These are phyloP conservation scores for Letharia lupina DNA, from an alignment of 495 filamentous ascomycete species.

Conservation along the genomic window DNA sequence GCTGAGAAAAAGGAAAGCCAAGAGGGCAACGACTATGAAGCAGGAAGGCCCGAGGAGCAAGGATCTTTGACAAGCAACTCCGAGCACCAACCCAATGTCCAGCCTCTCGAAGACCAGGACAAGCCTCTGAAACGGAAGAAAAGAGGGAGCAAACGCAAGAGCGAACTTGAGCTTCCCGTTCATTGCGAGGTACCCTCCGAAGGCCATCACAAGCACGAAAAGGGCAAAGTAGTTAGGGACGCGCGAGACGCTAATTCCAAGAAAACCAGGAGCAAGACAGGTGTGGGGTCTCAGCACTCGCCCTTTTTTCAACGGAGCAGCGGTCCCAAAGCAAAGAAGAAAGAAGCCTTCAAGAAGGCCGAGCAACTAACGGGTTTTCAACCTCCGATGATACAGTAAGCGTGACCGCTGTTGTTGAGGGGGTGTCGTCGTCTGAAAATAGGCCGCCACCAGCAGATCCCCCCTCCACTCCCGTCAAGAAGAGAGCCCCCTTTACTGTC, in stretches of 20 bases:
- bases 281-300: neutral
- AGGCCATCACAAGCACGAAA: neutral
- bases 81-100: neutral
- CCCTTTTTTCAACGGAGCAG: neutral
- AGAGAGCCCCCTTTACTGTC: neutral
- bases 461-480: slow-evolving; percentile 1
- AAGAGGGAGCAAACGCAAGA: neutral
- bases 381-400: slow-evolving; percentile 26
- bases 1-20: neutral
- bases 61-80: neutral
- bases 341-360: neutral
- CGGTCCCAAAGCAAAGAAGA: neutral
- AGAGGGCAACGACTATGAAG: neutral
- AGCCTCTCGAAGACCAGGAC: neutral
- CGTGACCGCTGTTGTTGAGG: slow-evolving; percentile 28
- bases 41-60: neutral
- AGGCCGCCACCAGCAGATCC: slow-evolving; percentile 3
- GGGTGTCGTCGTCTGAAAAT: slow-evolving; percentile 14
- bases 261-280: neutral
- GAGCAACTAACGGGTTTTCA: slow-evolving; percentile 19
- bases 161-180: neutral
- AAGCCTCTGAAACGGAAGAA: neutral
- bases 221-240: neutral
- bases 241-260: neutral
- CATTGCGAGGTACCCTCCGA: neutral